phyloP scores from a whole-genome alignment of 805 yeast genomes.

The Teunomyces cretensis region DNA sequence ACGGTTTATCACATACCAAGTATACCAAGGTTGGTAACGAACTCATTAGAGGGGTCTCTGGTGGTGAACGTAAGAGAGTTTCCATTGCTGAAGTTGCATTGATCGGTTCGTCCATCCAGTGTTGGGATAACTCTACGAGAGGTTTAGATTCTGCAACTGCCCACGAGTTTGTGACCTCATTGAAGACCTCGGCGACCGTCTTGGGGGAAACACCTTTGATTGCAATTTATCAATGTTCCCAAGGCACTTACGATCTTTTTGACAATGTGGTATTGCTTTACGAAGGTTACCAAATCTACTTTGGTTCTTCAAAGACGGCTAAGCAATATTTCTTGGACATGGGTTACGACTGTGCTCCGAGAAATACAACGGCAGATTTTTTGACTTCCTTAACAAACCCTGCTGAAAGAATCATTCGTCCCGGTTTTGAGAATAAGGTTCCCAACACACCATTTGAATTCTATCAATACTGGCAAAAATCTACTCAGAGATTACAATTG shows the following conservation, averaged over 20 bases:
- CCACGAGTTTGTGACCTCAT: constrained; percentile 25
- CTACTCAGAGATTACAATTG: constrained; percentile 49
- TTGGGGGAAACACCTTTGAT: constrained; percentile 26
- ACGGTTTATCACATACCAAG: constrained; percentile 52
- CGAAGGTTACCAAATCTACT: constrained; percentile 49
- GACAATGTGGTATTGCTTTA: constrained; percentile 48
- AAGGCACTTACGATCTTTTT: constrained; percentile 46
- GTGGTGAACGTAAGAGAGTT: constrained; percentile 31
- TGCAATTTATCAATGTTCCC: constrained; percentile 30
- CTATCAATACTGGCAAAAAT: constrained; percentile 57
- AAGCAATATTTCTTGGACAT: constrained; percentile 52
- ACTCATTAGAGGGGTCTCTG: constrained; percentile 37
- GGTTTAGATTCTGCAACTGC: constrained; percentile 32
- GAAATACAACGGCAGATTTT: constrained; percentile 70
- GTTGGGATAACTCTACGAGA: constrained; percentile 44
- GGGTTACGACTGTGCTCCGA: constrained; percentile 62
- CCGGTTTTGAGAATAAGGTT: constrained; percentile 50
- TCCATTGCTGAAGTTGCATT: constrained; percentile 28
- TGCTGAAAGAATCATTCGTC: constrained; percentile 49
- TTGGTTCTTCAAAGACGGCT: constrained; percentile 43
- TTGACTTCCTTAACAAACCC: constrained; percentile 69
- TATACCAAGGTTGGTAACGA: constrained; percentile 65
- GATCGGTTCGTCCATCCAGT: constrained; percentile 33
- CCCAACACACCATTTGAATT: constrained; percentile 60
- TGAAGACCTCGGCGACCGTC: constrained; percentile 25